These are phyloP conservation scores for Arthrobotrys iridis DNA, from an alignment of 2,329 filamentous ascomycete species.

Conservation along the genomic window DNA sequence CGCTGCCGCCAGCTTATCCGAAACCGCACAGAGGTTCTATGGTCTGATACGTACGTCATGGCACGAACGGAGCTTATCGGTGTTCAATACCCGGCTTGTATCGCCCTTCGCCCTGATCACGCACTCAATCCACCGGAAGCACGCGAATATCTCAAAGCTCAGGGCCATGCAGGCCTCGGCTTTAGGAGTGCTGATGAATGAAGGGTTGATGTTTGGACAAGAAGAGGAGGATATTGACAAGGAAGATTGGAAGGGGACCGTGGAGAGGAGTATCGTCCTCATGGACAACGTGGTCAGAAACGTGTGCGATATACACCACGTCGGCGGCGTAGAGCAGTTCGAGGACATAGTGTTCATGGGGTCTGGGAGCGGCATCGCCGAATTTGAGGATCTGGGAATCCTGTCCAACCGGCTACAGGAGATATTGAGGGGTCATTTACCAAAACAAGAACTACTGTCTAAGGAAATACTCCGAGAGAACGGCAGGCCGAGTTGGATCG, in stretches of 20 bases:
- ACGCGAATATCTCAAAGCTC: slow-evolving; percentile 75
- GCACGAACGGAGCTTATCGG: slow-evolving; percentile 74
- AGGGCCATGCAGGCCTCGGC: slow-evolving; percentile 85
- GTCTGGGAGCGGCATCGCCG: slow-evolving; percentile 63
- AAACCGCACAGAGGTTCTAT: slow-evolving; percentile 73
- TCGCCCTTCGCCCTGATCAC: slow-evolving; percentile 81
- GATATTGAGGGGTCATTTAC: slow-evolving; percentile 75
- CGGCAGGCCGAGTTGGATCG: slow-evolving; percentile 77
- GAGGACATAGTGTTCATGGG: slow-evolving; percentile 68
- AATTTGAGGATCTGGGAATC: slow-evolving; percentile 69
- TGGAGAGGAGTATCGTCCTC: slow-evolving; percentile 81
- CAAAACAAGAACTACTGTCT: slow-evolving; percentile 67
- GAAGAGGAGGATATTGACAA: slow-evolving; percentile 67
- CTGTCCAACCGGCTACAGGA: slow-evolving; percentile 74
- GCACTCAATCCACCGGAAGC: slow-evolving; percentile 78
- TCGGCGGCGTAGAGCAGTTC: slow-evolving; percentile 65
- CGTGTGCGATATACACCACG: slow-evolving; percentile 69
- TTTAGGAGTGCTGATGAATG: slow-evolving; percentile 85
- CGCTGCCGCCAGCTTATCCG: slow-evolving; percentile 41
- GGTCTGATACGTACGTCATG: slow-evolving; percentile 79
- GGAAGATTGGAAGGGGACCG: slow-evolving; percentile 75
- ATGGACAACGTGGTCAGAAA: slow-evolving; percentile 86
- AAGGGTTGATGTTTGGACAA: slow-evolving; percentile 74
- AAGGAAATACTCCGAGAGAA: slow-evolving; percentile 35
- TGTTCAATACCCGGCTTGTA: slow-evolving; percentile 76